A percentile compares a stretch with the other conserved stretches of the same genome.
These are phyloP conservation scores for Entoloma clypeatum DNA, from an alignment of 1,284 basidiomycete genomes.

Conservation along the genomic window DNA sequence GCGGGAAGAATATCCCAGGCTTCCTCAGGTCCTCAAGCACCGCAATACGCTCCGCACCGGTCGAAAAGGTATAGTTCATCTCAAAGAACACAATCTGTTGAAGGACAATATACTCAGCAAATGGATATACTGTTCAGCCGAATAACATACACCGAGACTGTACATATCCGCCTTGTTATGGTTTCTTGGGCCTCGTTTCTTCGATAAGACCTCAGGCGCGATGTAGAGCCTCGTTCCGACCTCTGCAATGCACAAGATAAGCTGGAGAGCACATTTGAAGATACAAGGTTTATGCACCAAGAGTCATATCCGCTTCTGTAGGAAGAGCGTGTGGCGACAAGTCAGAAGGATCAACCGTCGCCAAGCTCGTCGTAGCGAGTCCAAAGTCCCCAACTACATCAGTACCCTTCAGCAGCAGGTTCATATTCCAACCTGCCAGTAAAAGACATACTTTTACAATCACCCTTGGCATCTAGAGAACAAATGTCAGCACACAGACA, in stretches of 20 bases:
- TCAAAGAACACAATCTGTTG: slow-evolving; percentile 92
- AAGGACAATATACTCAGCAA: slow-evolving; percentile 3
- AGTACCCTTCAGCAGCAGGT: not conserved
- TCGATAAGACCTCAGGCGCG: slow-evolving; percentile 80
- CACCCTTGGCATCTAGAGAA: slow-evolving; percentile 72
- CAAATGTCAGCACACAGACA: not conserved
- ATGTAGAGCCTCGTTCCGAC: slow-evolving; percentile 94
- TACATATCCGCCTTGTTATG: slow-evolving; percentile 94
- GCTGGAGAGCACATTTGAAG: not conserved
- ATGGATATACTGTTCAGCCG: not conserved
- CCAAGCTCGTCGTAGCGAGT: slow-evolving; percentile 80
- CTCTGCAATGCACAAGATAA: slow-evolving; percentile 41
- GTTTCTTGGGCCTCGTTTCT: slow-evolving; percentile 59
- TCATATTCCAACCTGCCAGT: not conserved
- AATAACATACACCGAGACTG: slow-evolving; percentile 71
- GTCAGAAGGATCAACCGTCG: slow-evolving; percentile 68
- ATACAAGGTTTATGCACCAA: slow-evolving; percentile 42
- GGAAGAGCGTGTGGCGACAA: slow-evolving; percentile 43
- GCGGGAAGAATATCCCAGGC: slow-evolving; percentile 72
- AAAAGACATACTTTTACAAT: slow-evolving; percentile 68
- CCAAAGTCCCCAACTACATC: slow-evolving; percentile 85
- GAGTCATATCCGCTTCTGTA: slow-evolving; percentile 66
- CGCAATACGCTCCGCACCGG: slow-evolving; percentile 81
- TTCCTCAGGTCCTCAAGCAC: slow-evolving; percentile 79
- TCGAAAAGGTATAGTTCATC: slow-evolving; percentile 91